Evolutionary conservation across 2,329 filamentous ascomycete genomes (phyloP), one percentile per base, ranked within the genome.

Genomic region (Pseudogymnoascus sp.): DNA sequence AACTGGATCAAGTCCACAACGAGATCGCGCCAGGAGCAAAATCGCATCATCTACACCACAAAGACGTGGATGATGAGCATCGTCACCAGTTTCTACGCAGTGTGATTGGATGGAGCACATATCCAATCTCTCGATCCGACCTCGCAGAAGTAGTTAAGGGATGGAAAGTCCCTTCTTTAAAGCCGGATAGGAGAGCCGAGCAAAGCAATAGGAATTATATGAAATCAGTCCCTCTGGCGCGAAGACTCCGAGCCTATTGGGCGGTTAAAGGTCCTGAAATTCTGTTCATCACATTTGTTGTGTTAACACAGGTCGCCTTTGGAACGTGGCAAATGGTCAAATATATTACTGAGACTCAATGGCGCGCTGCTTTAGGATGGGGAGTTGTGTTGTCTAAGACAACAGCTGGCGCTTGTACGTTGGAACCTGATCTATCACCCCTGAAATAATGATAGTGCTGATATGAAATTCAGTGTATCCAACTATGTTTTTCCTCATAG

Each of bases 401-500:
- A 0, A 79, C 74, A 45, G 81, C 82, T 8, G 82, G 82, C 3
- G 77, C 79, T 0, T 67, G 33, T 35, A 35, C 4, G 33, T 35
- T 35, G 33, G 33, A 35, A 35, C 33, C 33, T 35, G 33, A 35
- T 35, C 33, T 35, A 35, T 35, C 33, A 35, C 33, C 33, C 33
- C 33, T 35, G 33, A 35, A 35, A 35, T 35, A 35, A 35, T 35
- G 33, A 35, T 1, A 35, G 33, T 35, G 33, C 33, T 35, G 33
- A 35, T 35, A 35, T 35, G 9, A 3, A 35, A 35, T 35, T 35
- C 33, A 35, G 33, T 85, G 1, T 84, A 83, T 58, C 81, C 81
- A 15, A 83, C 81, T 1, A 77, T 85, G 62, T 84, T 84, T 72
- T 83, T 85, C 66, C 73, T 84, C 62, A 74, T 84, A 5, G 71